Base-by-base conservation (phyloP, 2,329 filamentous ascomycete genomes). In the Cryphonectria radicalis region DNA sequence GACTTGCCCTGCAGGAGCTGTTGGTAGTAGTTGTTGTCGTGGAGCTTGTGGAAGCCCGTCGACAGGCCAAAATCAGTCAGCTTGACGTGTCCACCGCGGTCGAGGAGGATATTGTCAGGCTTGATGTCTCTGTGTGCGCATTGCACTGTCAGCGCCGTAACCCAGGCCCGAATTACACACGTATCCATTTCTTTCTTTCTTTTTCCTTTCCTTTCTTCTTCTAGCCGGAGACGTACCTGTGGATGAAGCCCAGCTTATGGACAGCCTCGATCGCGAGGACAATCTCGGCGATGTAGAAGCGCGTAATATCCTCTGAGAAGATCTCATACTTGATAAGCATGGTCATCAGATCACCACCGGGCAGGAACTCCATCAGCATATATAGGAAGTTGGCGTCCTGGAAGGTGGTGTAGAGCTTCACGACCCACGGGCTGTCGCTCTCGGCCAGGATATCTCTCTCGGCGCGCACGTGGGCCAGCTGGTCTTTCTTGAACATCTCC, bases 301-400 rank as follows among this genome's bases (percentile, higher is more conserved):
- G 91, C 42, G 96, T 99, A 76, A 99, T 98, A 76, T 99, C 96
- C 81, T 98, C 95, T 0, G 94, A 97, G 82, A 99, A 99, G 81
- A 99, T 98, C 81, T 99, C 96, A 79, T 99, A 99, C 87, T 98
- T 99, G 85, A 99, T 99, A 76, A 99, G 87, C 96, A 99, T 99
- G 4, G 96, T 99, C 96, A 99, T 99, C 81, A 99, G 83, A 84
- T 99, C 96, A 81, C 96, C 96, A 81, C 96, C 96, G 10, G 96
- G 96, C 81, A 99, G 88, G 83, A 98, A 99, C 83, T 99, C 96
- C 96, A 99, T 99, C 73, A 99, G 87, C 91, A 99, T 96, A 85
- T 99, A 99, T 50, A 99, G 86, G 84, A 98, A 99, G 75, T 96
- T 95, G 63, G 89, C 88, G 80, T 99, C 96, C 83, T 99, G 96